phyloP scores from a whole-genome alignment of 1,284 basidiomycete species.

The Mycosarcoma mackinlayi region DNA sequence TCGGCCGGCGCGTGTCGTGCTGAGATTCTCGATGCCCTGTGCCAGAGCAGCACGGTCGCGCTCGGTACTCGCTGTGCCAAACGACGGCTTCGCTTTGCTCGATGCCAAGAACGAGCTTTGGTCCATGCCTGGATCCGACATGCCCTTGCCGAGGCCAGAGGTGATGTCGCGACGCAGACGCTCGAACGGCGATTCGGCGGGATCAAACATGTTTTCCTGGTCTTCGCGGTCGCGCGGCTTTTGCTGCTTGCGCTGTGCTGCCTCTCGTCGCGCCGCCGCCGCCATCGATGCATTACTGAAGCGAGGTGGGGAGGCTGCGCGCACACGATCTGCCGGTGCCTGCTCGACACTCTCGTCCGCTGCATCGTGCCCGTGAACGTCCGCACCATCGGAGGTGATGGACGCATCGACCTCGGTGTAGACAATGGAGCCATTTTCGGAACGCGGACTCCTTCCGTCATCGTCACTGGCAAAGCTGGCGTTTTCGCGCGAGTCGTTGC shows the following conservation, averaged over 20 bases:
- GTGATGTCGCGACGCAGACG: constrained; percentile 70
- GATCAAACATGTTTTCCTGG: constrained; percentile 39
- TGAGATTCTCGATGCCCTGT: constrained; percentile 35
- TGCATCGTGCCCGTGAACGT: constrained; percentile 15
- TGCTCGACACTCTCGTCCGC: constrained; percentile 40
- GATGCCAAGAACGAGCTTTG: constrained; percentile 24
- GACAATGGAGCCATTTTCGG: constrained; percentile 34
- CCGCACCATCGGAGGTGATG: constrained; percentile 12
- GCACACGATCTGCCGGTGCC: constrained; percentile 71
- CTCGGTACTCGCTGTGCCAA: constrained; percentile 14
- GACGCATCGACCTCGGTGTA: constrained; percentile 39
- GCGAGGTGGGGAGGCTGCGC: constrained; percentile 73
- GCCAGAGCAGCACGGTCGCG: constrained; percentile 40
- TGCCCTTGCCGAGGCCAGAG: constrained; percentile 28
- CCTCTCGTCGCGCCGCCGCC: constrained; percentile 76
- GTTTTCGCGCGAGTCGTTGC: constrained; percentile 35
- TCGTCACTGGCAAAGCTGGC: constrained; percentile 36
- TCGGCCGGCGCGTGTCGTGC: constrained; percentile 12
- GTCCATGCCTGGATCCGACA: constrained; percentile 25
- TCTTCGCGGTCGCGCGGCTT: constrained; percentile 28
- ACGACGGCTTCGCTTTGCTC: constrained; percentile 10
- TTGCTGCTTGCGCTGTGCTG: constrained; percentile 38
- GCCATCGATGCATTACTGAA: constrained; percentile 68
- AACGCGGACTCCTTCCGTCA: constrained; percentile 26
- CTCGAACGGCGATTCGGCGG: constrained; percentile 79